phyloP scores from a whole-genome alignment of 768 basidiomycete species.

The Suillus subaureus region DNA sequence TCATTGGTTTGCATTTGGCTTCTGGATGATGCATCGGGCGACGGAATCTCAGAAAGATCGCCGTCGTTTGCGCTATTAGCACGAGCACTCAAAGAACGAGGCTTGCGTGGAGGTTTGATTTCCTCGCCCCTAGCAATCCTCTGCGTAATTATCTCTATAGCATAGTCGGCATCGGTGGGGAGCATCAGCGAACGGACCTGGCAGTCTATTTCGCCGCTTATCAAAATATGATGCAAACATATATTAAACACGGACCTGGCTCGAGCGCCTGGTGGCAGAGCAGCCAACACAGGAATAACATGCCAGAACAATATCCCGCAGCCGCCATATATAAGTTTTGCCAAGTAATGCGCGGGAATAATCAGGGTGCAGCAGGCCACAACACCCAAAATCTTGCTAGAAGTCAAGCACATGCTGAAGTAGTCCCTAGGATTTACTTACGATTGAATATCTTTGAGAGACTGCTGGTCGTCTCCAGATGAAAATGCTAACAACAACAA shows the following conservation, averaged over 20 bases:
- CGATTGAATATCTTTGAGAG: constrained; percentile 51
- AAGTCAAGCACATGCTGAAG: constrained; percentile 10
- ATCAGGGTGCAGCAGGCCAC: constrained; percentile 42
- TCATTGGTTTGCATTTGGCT: constrained; percentile 13
- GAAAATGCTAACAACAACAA: constrained; percentile 49
- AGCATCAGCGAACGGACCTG: constrained; percentile 50
- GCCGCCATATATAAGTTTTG: constrained; percentile 48
- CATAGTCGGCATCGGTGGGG: constrained; percentile 71
- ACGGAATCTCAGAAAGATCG: background rate
- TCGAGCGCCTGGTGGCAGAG: constrained; percentile 48
- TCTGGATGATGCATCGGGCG: background rate
- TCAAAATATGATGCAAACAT: background rate
- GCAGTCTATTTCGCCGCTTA: constrained; percentile 38
- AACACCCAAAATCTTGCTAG: constrained; percentile 38
- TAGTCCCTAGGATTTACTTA: constrained; percentile 28
- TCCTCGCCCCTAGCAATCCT: constrained; percentile 58
- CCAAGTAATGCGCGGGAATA: constrained; percentile 52
- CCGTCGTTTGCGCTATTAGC: constrained; percentile 19
- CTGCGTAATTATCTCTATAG: constrained; percentile 67
- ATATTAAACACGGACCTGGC: constrained; percentile 40
- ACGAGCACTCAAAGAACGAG: constrained; percentile 18
- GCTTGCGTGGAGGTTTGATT: constrained; percentile 39
- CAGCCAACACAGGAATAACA: constrained; percentile 53
- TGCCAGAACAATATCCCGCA: constrained; percentile 67
- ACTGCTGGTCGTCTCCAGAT: constrained; percentile 62